Base-by-base conservation (phyloP, 768 basidiomycete genomes). In the Podaxis sp. region DNA sequence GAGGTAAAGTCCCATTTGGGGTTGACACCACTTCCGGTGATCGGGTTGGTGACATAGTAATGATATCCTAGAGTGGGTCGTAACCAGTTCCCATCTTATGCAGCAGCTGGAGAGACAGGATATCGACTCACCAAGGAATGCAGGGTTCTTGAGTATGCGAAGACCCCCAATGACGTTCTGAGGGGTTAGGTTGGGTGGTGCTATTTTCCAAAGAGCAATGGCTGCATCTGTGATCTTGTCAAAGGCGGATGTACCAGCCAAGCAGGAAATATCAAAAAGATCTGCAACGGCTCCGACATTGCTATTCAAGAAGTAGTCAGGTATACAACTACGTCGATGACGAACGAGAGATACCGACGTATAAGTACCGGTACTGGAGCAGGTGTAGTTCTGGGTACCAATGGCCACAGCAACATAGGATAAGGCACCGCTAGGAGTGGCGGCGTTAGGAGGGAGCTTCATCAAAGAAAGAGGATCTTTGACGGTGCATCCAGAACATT, bases 371-470 rank as follows among this genome's bases (percentile, higher is more conserved):
- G 75, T 72, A 49, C 63, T 69, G 38, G 64, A 69, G 67, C 85
- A 85, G 29, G 82, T 85, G 70, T 85, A 86, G 69, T 85, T 85
- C 68, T 85, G 84, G 15, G 76, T 77, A 24, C 83, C 81, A 55
- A 83, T 69, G 11, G 74, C 82, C n/a, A 84, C 69, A 12, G 74
- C 77, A 56, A 85, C 76, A 68, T 75, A 82, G 8, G 71, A 74
- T 0, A 77, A 72, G 0, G 71, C 60, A 17, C 65, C 63, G 3
- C 71, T 69, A 3, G 82, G 82, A n/a, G 69, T 68, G 2, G 74
- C 67, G 52, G 84, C 71, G 0, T 69, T 56, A 2, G 73, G 63
- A 57, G 75, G 74, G 29, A 73, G 71, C 7, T 43, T 68, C 64
- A 11, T 64, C 51, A 22, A 75, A 61, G 19, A 11, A 15, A 53